Percentiles rank a stretch among this genome's conserved stretches.
These are phyloP conservation scores for Fusarium liriodendri DNA, from an alignment of 2,329 filamentous ascomycete genomes.

Conservation along the genomic window DNA sequence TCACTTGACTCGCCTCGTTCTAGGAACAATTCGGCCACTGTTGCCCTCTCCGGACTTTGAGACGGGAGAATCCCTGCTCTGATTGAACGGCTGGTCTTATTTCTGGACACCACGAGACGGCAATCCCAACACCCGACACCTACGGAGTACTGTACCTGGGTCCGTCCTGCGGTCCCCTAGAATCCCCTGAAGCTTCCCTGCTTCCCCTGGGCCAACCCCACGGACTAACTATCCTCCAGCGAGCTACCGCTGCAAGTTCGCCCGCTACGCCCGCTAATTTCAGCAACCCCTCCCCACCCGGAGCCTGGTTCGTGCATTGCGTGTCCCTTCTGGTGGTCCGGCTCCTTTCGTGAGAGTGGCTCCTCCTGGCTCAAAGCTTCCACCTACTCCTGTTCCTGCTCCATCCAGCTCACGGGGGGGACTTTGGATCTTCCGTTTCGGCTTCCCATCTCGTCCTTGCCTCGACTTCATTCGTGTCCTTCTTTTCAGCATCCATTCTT, in stretches of 20 bases:
- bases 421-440: conserved; percentile 42
- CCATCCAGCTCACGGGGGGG: conserved; percentile 23
- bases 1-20: conserved; percentile 16
- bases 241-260: conserved; percentile 29
- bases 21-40: conserved; percentile 10
- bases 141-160: too few species aligned
- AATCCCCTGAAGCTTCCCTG: conserved; percentile 25
- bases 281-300: conserved; percentile 23
- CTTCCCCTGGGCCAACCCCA: conserved; percentile 30
- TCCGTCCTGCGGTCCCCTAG: conserved; percentile 13
- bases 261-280: conserved; percentile 33
- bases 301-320: conserved; percentile 40
- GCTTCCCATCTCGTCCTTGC: conserved; percentile 35
- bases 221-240: conserved; percentile 39
- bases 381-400: conserved; percentile 10
- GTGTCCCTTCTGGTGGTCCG: conserved; percentile 33
- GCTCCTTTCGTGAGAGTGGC: conserved; percentile 40
- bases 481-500: conserved; percentile 22
- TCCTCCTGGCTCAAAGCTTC: conserved; percentile 14
- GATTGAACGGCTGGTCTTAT: conserved; percentile 14
- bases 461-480: conserved; percentile 22
- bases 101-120: conserved; percentile 17
- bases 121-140: not conserved
- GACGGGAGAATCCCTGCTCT: conserved; percentile 19
- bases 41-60: conserved; percentile 12